phyloP scores from a whole-genome alignment of 352 stramenopile species.

The Phytophthora sp. region DNA sequence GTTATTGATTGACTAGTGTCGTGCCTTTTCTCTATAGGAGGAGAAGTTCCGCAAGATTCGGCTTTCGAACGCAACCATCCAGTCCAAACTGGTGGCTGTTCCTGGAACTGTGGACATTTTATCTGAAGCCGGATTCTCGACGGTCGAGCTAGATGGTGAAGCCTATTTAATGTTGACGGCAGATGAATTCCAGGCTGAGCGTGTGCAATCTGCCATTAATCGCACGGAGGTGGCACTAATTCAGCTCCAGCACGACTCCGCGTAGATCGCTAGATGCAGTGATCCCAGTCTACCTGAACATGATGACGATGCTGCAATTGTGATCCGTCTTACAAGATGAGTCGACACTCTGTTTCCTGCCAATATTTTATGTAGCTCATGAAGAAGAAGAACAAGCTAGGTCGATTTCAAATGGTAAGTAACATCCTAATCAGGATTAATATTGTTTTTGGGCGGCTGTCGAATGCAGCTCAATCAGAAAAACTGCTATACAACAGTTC shows the following conservation, averaged over 20 bases:
- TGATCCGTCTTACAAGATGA: neutral
- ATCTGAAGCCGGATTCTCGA: conserved; percentile 59
- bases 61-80: conserved; percentile 62
- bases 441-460: neutral
- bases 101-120: conserved; percentile 62
- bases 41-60: conserved; percentile 78
- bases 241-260: conserved; percentile 66
- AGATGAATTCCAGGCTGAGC: conserved; percentile 45
- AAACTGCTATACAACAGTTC: neutral
- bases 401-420: neutral
- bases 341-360: neutral
- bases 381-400: neutral
- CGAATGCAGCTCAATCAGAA: conserved; percentile 1
- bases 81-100: conserved; percentile 69
- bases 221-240: conserved; percentile 71
- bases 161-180: conserved; percentile 59
- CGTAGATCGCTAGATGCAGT: conserved; percentile 24
- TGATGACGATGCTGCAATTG: conserved; percentile 25
- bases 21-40: conserved; percentile 42
- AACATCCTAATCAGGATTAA: neutral
- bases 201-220: conserved; percentile 63
- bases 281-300: conserved; percentile 19
- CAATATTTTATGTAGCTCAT: neutral
- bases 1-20: neutral
- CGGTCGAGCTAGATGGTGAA: conserved; percentile 50